Conservation (phyloP, 768 basidiomycete genomes). For the Botryobasidium botryosum region DNA sequence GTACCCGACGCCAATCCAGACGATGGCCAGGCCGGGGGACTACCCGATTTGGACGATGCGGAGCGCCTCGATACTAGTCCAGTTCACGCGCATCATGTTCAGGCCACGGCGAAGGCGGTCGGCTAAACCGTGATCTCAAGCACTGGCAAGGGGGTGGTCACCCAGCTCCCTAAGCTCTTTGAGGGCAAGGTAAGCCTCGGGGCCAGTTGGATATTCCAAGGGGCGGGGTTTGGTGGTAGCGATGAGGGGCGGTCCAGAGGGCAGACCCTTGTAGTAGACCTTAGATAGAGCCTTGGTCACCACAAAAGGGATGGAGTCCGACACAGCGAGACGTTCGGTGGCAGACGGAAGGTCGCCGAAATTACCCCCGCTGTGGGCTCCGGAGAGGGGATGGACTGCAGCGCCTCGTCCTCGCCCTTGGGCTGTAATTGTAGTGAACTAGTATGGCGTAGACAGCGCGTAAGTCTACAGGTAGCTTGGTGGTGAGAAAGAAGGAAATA, state of each 20-base stretch:
- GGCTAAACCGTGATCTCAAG: slow-evolving; percentile 6
- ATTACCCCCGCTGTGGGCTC: not conserved
- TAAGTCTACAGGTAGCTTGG: too few relatives aligned
- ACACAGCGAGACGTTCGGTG: slow-evolving; percentile 3
- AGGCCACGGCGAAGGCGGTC: slow-evolving; percentile 4
- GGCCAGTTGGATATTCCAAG: slow-evolving; percentile 4
- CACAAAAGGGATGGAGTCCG: slow-evolving; percentile 3
- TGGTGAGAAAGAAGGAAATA: too few relatives aligned
- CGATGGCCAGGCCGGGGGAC: slow-evolving; percentile 4
- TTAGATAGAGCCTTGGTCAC: slow-evolving; percentile 1
- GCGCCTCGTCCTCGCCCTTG: not conserved
- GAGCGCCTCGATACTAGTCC: slow-evolving; percentile 5
- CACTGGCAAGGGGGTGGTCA: slow-evolving; percentile 5
- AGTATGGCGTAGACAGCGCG: too few relatives aligned
- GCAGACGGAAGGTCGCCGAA: slow-evolving; percentile 5
- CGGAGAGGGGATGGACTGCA: not conserved
- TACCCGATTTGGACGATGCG: slow-evolving; percentile 4
- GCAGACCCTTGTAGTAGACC: slow-evolving; percentile 7
- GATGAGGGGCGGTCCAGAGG: slow-evolving; percentile 6
- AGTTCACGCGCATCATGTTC: slow-evolving; percentile 2
- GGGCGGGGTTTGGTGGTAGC: slow-evolving; percentile 8
- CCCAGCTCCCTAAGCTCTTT: slow-evolving; percentile 6
- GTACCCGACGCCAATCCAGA: slow-evolving; percentile 10
- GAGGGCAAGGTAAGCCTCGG: slow-evolving; percentile 6
- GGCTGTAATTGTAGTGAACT: too few relatives aligned